Conservation (phyloP, 805 yeast species). For the Saccharomycopsis synnaedendra region DNA sequence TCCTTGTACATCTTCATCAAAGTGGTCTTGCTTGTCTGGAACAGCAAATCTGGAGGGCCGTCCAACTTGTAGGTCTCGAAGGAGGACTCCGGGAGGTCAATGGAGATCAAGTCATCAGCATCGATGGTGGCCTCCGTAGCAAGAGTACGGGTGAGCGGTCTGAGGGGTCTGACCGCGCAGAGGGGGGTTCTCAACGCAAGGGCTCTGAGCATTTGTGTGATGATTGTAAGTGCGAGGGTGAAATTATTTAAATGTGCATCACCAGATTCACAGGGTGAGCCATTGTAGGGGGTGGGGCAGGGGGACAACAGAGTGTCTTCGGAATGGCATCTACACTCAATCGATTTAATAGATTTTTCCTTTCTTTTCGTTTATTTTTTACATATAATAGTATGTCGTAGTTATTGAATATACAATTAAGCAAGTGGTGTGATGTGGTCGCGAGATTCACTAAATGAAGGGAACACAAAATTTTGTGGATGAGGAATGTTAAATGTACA, state of each 20-base stretch:
- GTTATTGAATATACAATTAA: too few species aligned
- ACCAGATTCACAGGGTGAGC: too few species aligned
- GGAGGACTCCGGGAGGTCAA: conserved; percentile 66
- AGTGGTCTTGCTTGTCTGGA: conserved; percentile 70
- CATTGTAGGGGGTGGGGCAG: background rate
- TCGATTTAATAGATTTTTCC: too few species aligned
- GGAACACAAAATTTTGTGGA: too few species aligned
- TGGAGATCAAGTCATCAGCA: conserved; percentile 26
- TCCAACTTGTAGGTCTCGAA: conserved; percentile 80
- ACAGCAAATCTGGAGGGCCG: conserved; percentile 49
- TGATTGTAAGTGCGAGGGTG: background rate
- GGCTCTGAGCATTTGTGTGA: conserved; percentile 6
- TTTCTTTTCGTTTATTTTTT: too few species aligned
- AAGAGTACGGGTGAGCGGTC: conserved; percentile 19
- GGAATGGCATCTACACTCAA: too few species aligned
- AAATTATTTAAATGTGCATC: background rate
- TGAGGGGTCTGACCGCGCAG: conserved; percentile 16
- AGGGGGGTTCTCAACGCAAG: conserved; percentile 18
- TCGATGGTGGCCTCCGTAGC: conserved; percentile 22
- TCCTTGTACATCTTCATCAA: conserved; percentile 92
- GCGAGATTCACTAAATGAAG: too few species aligned
- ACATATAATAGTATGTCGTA: too few species aligned
- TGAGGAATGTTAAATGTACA: too few species aligned
- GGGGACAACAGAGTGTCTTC: background rate
- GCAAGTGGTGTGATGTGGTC: too few species aligned